These are phyloP conservation scores for Anthostomella pinea DNA, from an alignment of 2,329 filamentous ascomycete genomes.

Conservation along the genomic window DNA sequence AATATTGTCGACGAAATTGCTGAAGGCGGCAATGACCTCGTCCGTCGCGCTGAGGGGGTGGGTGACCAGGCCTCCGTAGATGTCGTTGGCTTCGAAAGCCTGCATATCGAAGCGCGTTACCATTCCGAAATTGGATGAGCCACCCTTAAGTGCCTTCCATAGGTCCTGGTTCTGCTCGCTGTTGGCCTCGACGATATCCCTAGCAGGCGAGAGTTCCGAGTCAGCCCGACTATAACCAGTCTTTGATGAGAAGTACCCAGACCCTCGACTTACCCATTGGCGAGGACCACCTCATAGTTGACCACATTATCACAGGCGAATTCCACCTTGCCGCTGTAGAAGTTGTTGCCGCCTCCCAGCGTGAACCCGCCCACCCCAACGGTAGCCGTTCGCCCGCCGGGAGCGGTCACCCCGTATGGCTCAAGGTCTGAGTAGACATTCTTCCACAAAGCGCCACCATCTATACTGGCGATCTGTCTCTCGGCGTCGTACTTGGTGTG, in stretches of 20 bases:
- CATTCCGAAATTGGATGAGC: constrained; percentile 43
- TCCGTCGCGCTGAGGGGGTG: constrained; percentile 7
- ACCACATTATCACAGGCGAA: constrained; percentile 44
- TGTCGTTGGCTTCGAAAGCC: constrained; percentile 9
- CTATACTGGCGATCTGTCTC: constrained; percentile 29
- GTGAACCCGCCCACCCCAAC: constrained; percentile 29
- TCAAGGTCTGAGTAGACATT: constrained; percentile 21
- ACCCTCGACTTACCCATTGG: constrained; percentile 32
- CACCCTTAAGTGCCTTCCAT: constrained; percentile 43
- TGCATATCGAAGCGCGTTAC: constrained; percentile 31
- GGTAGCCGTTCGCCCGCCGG: constrained; percentile 21
- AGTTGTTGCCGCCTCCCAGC: constrained; percentile 25
- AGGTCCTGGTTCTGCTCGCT: constrained; percentile 36
- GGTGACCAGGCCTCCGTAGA: constrained; percentile 17
- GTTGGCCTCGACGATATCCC: constrained; percentile 38
- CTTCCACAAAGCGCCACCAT: constrained; percentile 24
- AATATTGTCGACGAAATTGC: constrained; percentile 12
- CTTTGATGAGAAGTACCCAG: not conserved
- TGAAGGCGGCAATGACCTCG: constrained; percentile 11
- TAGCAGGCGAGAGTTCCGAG: no score
- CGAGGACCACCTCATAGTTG: constrained; percentile 42
- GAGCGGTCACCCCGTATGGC: constrained; percentile 19
- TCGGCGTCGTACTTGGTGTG: constrained; percentile 26
- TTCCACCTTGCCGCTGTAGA: constrained; percentile 32
- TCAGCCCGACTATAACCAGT: no score